A percentile compares a stretch with the other conserved stretches of the same genome.
Evolutionary conservation across 2,329 filamentous ascomycete species (phyloP).

Genomic region (Colletotrichum orbiculare): DNA sequence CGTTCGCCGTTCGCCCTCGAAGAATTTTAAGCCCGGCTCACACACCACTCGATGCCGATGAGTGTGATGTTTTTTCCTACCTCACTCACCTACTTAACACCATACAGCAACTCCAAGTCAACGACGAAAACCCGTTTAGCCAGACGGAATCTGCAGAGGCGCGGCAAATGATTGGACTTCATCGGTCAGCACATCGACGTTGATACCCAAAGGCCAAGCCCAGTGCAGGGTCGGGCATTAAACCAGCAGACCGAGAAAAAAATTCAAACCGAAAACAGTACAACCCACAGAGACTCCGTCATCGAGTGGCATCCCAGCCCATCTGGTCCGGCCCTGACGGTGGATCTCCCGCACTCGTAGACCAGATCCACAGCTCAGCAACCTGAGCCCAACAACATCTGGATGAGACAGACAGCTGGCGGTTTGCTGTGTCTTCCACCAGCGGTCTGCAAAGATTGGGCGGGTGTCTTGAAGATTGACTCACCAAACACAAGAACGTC

Average conservation of each 20-base stretch:
- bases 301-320: slow-evolving; percentile 12
- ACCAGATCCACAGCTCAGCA: slow-evolving; percentile 11
- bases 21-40: background rate
- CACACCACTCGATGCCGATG: slow-evolving; percentile 7
- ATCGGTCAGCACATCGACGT: slow-evolving; percentile 25
- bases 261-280: slow-evolving; percentile 25
- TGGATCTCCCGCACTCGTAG: slow-evolving; percentile 29
- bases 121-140: slow-evolving; percentile 3
- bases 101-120: background rate
- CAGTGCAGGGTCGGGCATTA: slow-evolving; percentile 31
- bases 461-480: no score
- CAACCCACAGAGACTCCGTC: slow-evolving; percentile 29
- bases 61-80: slow-evolving; percentile 3
- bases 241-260: slow-evolving; percentile 20
- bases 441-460: no score
- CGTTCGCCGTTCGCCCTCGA: background rate
- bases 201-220: slow-evolving; percentile 38
- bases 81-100: background rate
- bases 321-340: slow-evolving; percentile 28
- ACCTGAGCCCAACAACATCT: slow-evolving; percentile 2
- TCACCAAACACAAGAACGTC: background rate
- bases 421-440: background rate
- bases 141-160: background rate
- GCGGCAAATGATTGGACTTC: slow-evolving; percentile 30
- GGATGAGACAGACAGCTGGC: slow-evolving; percentile 12